Base-by-base conservation (phyloP, 306 rosid genomes). In the Heteromeles arbutifolia region DNA sequence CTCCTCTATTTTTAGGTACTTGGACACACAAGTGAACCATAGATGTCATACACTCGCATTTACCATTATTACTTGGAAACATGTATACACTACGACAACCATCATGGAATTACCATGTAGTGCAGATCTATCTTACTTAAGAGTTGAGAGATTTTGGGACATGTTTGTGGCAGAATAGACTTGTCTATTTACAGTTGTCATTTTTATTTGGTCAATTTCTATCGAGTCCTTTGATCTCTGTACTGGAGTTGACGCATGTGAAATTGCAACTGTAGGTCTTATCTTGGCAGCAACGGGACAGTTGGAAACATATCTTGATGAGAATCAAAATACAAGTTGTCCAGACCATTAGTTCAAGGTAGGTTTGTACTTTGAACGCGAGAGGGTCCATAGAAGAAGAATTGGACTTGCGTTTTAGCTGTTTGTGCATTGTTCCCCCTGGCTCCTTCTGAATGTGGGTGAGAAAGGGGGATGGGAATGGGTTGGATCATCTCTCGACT, bases 1-100 rank as follows among this genome's bases (percentile, higher is more conserved):
- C 99, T 64, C 88, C 97, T 58, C 86, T 90, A 54, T 92, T 96
- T 86, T 81, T 89, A 83, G 99, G 99, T 92, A 88, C 78, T 28
- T 31, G 11, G 29, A 19, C 43, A 7, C 4, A 29, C 21, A 63
- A 72, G 70, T 15, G 41, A 24, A 25, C 21, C 34, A 11, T 73
- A 24, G 54, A 73, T 41, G 56, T 73, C 77, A 34, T 72, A 24
- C 4, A 6, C 39, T 57, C 18, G 11, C 41, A 26, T 25, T 59
- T 25, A 19, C 28, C 4, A 43, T 26, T 25, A 24, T 14, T 54
- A 21, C 41, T 39, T 13, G 58, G 28, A 37, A 4, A 34, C 37
- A 34, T 2, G 45, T 10, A 21, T 4, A 21, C 41, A 25, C 70
- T 65, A 44, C 3, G 3, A 8, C 43, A 39, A 15, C 24, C 56